Evolutionary conservation across 1,284 basidiomycete species (phyloP).

Genomic region (Puccinia triticina): DNA sequence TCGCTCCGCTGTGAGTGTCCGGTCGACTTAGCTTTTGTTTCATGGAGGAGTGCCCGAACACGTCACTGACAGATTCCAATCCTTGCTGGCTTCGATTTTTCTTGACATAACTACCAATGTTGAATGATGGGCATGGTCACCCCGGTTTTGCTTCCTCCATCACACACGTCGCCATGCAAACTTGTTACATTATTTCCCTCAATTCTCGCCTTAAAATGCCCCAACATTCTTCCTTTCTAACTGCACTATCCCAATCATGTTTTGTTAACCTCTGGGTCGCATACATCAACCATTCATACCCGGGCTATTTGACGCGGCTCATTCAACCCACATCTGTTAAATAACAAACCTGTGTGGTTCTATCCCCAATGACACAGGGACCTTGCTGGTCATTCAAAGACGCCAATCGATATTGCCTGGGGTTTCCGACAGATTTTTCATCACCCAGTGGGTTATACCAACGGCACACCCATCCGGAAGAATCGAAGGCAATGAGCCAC

Average conservation of each 20-base stretch:
- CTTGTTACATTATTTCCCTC: conserved; percentile 35
- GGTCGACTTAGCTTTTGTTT: conserved; percentile 18
- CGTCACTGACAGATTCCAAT: conserved; percentile 32
- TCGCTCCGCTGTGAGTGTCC: conserved; percentile 39
- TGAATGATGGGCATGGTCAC: conserved; percentile 9
- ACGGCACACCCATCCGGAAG: not conserved
- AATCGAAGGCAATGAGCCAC: conserved; percentile 18
- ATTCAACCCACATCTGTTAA: not conserved
- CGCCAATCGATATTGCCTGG: conserved; percentile 19
- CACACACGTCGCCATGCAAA: conserved; percentile 33
- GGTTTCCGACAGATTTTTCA: conserved; percentile 5
- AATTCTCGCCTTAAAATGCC: conserved; percentile 24
- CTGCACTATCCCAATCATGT: conserved; percentile 30
- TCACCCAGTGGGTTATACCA: not conserved
- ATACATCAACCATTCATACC: conserved; percentile 8
- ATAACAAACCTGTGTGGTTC: not conserved
- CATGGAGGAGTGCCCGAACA: conserved; percentile 30
- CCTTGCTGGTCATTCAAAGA: conserved; percentile 28
- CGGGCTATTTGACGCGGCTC: not conserved
- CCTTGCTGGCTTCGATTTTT: conserved; percentile 21
- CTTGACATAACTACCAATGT: not conserved
- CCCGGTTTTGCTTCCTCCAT: conserved; percentile 18
- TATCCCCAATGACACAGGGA: conserved; percentile 4
- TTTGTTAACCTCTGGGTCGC: conserved; percentile 21
- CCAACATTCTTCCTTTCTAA: conserved; percentile 21